phyloP scores from a whole-genome alignment of 1,284 basidiomycete genomes.

The Vanrija sp. region DNA sequence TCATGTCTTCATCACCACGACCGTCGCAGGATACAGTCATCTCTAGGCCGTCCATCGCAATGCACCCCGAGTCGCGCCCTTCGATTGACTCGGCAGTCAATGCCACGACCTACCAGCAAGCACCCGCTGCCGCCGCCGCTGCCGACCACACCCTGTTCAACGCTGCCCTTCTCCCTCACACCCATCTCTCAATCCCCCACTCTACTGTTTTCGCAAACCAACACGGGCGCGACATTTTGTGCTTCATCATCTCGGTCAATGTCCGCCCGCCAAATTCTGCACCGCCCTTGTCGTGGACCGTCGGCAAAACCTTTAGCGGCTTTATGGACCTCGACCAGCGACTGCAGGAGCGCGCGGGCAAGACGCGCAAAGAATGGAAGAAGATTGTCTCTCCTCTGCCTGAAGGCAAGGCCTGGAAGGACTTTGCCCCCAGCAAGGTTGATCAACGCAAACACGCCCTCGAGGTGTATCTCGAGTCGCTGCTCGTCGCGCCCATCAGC shows the following conservation, averaged over 20 bases:
- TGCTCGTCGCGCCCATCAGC: constrained; percentile 76
- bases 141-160: constrained; percentile 25
- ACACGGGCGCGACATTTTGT: constrained; percentile 44
- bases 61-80: constrained; percentile 1
- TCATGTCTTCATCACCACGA: constrained; percentile 6
- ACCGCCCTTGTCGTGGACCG: constrained; percentile 66
- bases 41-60: constrained; percentile 4
- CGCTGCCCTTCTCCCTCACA: constrained; percentile 38
- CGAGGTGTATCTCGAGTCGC: constrained; percentile 80
- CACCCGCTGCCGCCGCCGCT: constrained; percentile 9
- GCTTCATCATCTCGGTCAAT: constrained; percentile 43
- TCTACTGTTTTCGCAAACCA: constrained; percentile 44
- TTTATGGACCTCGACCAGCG: constrained; percentile 72
- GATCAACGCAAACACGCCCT: constrained; percentile 88
- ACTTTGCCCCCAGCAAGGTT: constrained; percentile 92
- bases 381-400: constrained; percentile 75
- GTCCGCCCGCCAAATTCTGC: constrained; percentile 39
- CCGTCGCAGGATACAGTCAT: constrained; percentile 26
- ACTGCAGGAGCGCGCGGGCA: constrained; percentile 58
- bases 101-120: not conserved
- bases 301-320: constrained; percentile 91
- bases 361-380: constrained; percentile 61
- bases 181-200: constrained; percentile 42
- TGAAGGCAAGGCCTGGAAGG: constrained; percentile 89
- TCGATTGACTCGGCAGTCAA: constrained; percentile 10